Evolutionary conservation across 2,329 filamentous ascomycete genomes (phyloP).

Genomic region (Aureobasidium melanogenum): DNA sequence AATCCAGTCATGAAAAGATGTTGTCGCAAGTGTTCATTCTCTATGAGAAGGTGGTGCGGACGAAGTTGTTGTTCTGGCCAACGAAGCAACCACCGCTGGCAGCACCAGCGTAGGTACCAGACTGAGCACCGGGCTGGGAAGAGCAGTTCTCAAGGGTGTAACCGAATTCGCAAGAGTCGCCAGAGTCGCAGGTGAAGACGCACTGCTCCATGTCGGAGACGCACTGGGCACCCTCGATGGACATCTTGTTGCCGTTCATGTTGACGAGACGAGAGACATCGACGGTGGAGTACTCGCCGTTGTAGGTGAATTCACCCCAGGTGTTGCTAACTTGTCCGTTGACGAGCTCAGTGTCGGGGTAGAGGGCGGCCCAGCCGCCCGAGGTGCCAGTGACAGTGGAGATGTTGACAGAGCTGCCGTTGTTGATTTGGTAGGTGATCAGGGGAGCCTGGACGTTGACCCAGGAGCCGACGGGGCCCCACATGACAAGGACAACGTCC

Average conservation of each 20-base stretch:
- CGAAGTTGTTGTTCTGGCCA: conserved; percentile 10
- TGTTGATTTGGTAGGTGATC: conserved; percentile 14
- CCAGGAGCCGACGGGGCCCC: conserved; percentile 14
- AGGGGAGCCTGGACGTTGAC: conserved; percentile 12
- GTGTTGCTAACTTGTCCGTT: conserved; percentile 16
- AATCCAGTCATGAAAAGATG: neutral
- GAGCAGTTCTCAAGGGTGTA: conserved; percentile 12
- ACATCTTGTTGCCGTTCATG: conserved; percentile 14
- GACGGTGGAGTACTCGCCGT: conserved; percentile 13
- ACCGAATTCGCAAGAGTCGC: neutral
- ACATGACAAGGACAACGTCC: conserved; percentile 15
- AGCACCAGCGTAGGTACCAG: conserved; percentile 10
- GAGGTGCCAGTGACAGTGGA: conserved; percentile 14
- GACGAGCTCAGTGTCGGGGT: conserved; percentile 13
- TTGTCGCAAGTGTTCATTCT: neutral
- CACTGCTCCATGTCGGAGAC: conserved; percentile 8
- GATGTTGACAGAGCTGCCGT: conserved; percentile 11
- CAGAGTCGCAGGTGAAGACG: conserved; percentile 10
- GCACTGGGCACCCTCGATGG: conserved; percentile 2
- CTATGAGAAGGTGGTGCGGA: conserved; percentile 9
- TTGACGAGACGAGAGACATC: conserved; percentile 15
- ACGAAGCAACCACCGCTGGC: conserved; percentile 12
- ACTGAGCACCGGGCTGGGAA: conserved; percentile 5
- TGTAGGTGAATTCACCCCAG: conserved; percentile 16
- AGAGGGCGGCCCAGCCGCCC: conserved; percentile 15